Evolutionary conservation across 2,329 filamentous ascomycete species (phyloP), one percentile per base, ranked within the genome.

Genomic region (Westerdykella aurantiaca): DNA sequence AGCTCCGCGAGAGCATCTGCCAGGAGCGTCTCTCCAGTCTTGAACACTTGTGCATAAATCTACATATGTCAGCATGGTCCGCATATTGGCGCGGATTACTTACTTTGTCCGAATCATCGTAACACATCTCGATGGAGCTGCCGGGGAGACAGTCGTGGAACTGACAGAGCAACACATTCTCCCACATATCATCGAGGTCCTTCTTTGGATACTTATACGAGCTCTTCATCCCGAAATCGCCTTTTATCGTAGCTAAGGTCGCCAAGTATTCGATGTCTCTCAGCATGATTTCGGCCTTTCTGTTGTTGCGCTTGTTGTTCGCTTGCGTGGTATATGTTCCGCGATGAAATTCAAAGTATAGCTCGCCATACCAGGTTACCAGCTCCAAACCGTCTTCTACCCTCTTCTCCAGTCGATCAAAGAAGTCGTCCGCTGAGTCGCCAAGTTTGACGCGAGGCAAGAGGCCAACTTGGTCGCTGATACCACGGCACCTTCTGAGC

Each of bases 111-210:
- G 90, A 95, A 63, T 98, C 93, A 64, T 95, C 88, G 58, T 97
- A 97, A 67, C 89, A 95, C 89, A 97, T 96, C 67, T 94, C 90
- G 56, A 98, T 97, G 29, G 82, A 87, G 63, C 88, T 96, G 44
- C 93, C 93, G 0, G 93, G 93, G 41, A 98, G 76, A 64, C 93
- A 97, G 64, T 98, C 93, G 53, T 98, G 93, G 75, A 98, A 98
- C 60, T 98, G 93, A 54, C 91, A 97, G 21, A 97, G 79, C 18
- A 97, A 76, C 3, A 91, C 85, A 43, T 79, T 78, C 72, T 97
- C 91, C 93, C 93, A 98, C 82, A 98, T 94, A 45, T 85, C 78
- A 61, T 98, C 93, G 43, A 98, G 83, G n/a, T 93, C 82, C 62
- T 86, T 81, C 69, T 95, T 96, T 9, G 93, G 93, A 63, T 97